Evolutionary conservation across 73 alveolate genomes (phyloP).

Genomic region (Stentor coeruleus): DNA sequence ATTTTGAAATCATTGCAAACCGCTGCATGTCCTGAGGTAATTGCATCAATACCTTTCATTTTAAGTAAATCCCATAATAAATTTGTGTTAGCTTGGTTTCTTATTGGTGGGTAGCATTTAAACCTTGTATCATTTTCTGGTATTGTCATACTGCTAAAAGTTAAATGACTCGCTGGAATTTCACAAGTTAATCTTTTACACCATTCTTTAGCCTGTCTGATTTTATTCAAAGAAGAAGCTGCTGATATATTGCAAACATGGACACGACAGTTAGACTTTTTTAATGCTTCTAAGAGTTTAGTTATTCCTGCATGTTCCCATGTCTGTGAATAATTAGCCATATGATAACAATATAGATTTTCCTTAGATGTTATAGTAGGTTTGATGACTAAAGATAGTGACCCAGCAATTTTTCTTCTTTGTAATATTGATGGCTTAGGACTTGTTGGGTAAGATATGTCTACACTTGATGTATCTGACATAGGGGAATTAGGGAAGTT

Average conservation of each 20-base stretch:
- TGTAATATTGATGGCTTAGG: no score
- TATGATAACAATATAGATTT: no score
- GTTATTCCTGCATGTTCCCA: background rate
- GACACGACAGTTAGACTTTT: background rate
- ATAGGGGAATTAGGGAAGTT: no score
- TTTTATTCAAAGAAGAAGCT: background rate
- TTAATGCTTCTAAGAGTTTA: no score
- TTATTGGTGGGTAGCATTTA: background rate
- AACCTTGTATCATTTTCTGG: constrained; percentile 10
- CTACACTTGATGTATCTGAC: no score
- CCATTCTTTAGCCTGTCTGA: background rate
- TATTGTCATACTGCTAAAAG: background rate
- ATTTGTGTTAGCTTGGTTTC: background rate
- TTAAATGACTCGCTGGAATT: background rate
- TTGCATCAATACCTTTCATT: background rate
- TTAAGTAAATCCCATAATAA: background rate
- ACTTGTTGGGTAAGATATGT: no score
- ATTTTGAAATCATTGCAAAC: background rate
- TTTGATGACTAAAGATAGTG: no score
- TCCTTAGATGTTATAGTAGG: no score
- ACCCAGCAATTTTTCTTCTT: no score
- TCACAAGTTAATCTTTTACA: background rate
- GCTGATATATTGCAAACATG: background rate
- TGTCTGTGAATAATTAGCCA: background rate
- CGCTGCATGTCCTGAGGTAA: background rate